Conservation (phyloP, 192 early-diverging fungal species). For the Phycomyces blakesleeanus region DNA sequence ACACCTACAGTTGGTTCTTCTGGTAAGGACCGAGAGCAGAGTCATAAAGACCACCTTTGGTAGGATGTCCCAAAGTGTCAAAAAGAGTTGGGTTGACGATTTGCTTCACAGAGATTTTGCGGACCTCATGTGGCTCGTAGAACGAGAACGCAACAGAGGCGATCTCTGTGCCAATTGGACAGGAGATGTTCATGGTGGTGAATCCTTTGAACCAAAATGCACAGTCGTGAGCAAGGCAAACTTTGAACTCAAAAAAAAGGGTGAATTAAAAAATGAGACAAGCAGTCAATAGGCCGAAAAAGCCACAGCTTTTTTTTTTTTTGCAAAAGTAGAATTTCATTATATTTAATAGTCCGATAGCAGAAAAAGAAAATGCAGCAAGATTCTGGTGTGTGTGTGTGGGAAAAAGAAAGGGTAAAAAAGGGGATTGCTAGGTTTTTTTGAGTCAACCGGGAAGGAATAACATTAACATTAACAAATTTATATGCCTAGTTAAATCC, state of each 20-base stretch:
- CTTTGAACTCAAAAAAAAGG: not conserved
- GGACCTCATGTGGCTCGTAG: constrained; percentile 81
- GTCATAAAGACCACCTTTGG: constrained; percentile 90
- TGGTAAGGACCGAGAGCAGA: constrained; percentile 89
- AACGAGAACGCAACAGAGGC: constrained; percentile 89
- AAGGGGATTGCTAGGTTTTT: too few relatives aligned
- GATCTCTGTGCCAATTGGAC: constrained; percentile 77
- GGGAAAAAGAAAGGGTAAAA: too few relatives aligned
- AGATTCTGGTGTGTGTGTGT: too few relatives aligned
- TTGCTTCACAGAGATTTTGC: constrained; percentile 91
- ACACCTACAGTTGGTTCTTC: constrained; percentile 66
- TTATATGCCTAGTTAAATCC: too few relatives aligned
- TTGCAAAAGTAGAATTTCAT: too few relatives aligned
- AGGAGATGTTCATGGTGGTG: constrained; percentile 78
- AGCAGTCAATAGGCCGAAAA: too few relatives aligned
- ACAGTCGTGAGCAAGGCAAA: not conserved
- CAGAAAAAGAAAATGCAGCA: too few relatives aligned
- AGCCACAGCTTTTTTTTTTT: too few relatives aligned
- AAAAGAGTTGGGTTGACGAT: constrained; percentile 85
- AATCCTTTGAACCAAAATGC: not conserved
- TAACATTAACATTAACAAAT: too few relatives aligned
- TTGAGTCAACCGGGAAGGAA: too few relatives aligned
- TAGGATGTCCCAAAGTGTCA: constrained; percentile 88
- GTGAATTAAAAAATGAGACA: too few relatives aligned
- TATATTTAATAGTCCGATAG: too few relatives aligned